These are phyloP conservation scores for Thelonectria olida DNA, from an alignment of 2,329 filamentous ascomycete genomes.

Conservation along the genomic window DNA sequence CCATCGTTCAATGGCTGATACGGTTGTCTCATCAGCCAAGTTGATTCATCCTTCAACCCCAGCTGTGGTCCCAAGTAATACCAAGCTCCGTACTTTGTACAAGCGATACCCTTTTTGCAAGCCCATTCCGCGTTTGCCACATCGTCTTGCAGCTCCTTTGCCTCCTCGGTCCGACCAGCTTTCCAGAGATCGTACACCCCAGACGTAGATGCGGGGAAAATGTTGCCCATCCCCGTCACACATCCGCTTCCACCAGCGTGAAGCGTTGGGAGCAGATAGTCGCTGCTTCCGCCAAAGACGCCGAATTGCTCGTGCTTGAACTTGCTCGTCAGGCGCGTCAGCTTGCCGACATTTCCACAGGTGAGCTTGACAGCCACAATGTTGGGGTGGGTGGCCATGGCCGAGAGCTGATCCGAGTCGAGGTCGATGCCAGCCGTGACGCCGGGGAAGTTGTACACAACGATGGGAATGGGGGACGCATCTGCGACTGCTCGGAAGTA, in stretches of 20 bases:
- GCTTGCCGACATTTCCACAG: constrained; percentile 74
- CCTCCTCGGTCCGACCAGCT: constrained; percentile 48
- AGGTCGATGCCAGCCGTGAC: constrained; percentile 72
- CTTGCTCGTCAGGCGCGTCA: constrained; percentile 64
- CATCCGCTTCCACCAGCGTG: constrained; percentile 52
- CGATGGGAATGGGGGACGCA: constrained; percentile 68
- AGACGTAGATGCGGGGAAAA: constrained; percentile 55
- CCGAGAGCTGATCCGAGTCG: constrained; percentile 68
- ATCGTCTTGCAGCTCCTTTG: constrained; percentile 50
- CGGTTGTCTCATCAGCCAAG: constrained; percentile 54
- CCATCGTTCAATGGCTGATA: constrained; percentile 50
- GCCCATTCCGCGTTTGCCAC: constrained; percentile 60
- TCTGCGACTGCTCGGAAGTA: constrained; percentile 74
- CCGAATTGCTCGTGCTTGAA: constrained; percentile 51
- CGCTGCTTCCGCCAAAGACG: constrained; percentile 54
- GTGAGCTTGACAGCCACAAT: constrained; percentile 76
- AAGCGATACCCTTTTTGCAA: constrained; percentile 58
- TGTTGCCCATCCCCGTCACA: constrained; percentile 56
- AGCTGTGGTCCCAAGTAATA: constrained; percentile 51
- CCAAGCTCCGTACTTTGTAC: constrained; percentile 57
- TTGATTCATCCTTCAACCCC: constrained; percentile 45
- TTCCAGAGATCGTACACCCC: constrained; percentile 53
- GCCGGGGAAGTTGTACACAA: constrained; percentile 76
- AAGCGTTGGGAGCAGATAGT: constrained; percentile 53
- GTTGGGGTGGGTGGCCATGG: constrained; percentile 68